Percentiles rank a stretch among this genome's conserved stretches.
phyloP scores from a whole-genome alignment of 495 filamentous ascomycete species.

The Amorphotheca resinae region DNA sequence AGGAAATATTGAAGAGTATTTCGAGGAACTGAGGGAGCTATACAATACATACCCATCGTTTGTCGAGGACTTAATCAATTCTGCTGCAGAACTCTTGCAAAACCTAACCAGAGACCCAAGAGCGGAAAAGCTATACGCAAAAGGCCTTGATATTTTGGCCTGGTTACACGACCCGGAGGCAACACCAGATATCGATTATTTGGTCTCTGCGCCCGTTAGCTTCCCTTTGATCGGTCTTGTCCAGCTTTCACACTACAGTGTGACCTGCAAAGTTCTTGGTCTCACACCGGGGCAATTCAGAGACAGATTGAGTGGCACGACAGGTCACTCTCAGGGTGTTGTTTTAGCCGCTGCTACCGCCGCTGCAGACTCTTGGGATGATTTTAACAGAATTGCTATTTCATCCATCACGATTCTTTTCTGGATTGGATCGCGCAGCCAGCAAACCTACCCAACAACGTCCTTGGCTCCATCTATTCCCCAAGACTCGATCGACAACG shows the following conservation, averaged over 20 bases:
- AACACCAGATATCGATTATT: slow-evolving; percentile 88
- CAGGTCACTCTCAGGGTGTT: slow-evolving; percentile 94
- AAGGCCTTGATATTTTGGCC: slow-evolving; percentile 83
- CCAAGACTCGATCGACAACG: slow-evolving; percentile 89
- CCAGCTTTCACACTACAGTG: slow-evolving; percentile 84
- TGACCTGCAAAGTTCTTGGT: slow-evolving; percentile 83
- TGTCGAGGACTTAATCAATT: slow-evolving; percentile 67
- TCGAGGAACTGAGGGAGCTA: slow-evolving; percentile 86
- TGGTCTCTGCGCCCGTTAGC: slow-evolving; percentile 94
- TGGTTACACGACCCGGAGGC: slow-evolving; percentile 82
- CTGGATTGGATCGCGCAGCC: slow-evolving; percentile 98
- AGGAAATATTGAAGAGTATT: slow-evolving; percentile 98
- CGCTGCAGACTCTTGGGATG: slow-evolving; percentile 77
- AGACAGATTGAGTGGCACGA: slow-evolving; percentile 71
- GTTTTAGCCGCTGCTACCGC: slow-evolving; percentile 89
- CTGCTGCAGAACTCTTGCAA: slow-evolving; percentile 71
- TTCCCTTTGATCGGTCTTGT: slow-evolving; percentile 92
- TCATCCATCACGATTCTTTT: slow-evolving; percentile 88
- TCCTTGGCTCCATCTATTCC: slow-evolving; percentile 83
- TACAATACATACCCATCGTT: slow-evolving; percentile 85
- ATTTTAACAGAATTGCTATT: slow-evolving; percentile 63
- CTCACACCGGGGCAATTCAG: slow-evolving; percentile 74
- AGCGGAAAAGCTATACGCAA: slow-evolving; percentile 88
- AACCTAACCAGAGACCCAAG: slow-evolving; percentile 72
- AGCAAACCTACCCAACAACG: slow-evolving; percentile 91